Evolutionary conservation across 805 yeast species (phyloP), one percentile per base, ranked within the genome.

Genomic region (Saturnispora zaruensis): DNA sequence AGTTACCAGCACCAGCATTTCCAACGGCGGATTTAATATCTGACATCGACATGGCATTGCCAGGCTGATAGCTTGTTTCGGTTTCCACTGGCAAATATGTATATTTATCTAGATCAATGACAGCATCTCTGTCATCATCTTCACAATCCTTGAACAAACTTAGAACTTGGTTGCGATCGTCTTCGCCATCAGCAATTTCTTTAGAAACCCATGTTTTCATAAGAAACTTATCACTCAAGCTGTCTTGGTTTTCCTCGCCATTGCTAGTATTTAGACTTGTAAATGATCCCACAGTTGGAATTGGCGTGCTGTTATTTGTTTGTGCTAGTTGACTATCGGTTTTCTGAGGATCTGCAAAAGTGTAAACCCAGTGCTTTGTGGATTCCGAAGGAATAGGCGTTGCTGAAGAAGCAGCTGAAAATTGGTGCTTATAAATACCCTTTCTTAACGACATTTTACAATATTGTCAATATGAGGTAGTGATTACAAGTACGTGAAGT

Each of bases 11-110:
- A 32, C 63, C 65, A 28, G 63, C 53, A 25, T 70, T 75, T 24
- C 73, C 72, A 14, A 67, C 73, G 1, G 74, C 74, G 28, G 71
- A 72, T 48, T 70, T 65, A 28, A 69, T 68, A 56, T 69, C 73
- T 2, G 71, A 71, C 47, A 62, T 68, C n/a, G 67, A 57, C 45
- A 69, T 54, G 1, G 68, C 69, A 23, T 49, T 51, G 21, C 50
- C 57, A 24, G 47, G 16, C 9, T 38, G 42, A 14, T 21, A 26
- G 7, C 11, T 42, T 7, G 48, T 55, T 38, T 48, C 51, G 11
- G 46, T 48, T 40, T 30, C 51, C 20, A 46, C 51, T 6, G 47
- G 46, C 41, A 61, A 53, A 53, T 74, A 72, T 37, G 61, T 63
- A 51, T 50, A 56, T 5, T 64, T 54, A 24, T 59, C 56, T 50